Conservation (phyloP, 352 stramenopile species). For the Pythium guiyangense region DNA sequence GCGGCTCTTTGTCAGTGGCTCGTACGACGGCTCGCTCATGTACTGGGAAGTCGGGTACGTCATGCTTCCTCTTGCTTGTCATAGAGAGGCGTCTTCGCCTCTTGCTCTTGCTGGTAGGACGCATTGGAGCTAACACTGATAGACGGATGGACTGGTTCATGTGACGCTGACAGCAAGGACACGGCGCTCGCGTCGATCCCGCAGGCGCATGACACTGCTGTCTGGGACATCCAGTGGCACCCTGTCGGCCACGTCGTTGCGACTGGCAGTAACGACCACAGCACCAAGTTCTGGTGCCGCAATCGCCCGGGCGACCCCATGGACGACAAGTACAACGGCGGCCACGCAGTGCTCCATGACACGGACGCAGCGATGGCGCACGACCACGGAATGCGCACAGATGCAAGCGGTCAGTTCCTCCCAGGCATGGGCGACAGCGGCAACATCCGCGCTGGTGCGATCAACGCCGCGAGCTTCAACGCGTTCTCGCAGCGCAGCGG, state of each 20-base stretch:
- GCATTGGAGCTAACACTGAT: no score
- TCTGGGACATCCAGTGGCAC: conserved; percentile 98
- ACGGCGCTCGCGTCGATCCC: conserved; percentile 80
- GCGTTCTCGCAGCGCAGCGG: conserved; percentile 40
- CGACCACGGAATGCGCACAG: conserved; percentile 13
- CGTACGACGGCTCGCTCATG: conserved; percentile 96
- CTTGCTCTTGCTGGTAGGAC: no score
- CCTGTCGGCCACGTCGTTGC: conserved; percentile 95
- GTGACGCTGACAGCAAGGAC: conserved; percentile 46
- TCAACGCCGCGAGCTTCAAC: conserved; percentile 72
- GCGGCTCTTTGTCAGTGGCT: conserved; percentile 94
- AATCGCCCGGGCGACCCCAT: conserved; percentile 91
- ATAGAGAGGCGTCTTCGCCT: no score
- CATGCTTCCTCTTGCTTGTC: background rate
- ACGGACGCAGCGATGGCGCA: conserved; percentile 34
- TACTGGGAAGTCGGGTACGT: conserved; percentile 96
- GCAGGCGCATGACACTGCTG: conserved; percentile 94
- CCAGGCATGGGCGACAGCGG: conserved; percentile 61
- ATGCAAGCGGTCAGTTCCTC: conserved; percentile 40
- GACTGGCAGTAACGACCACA: conserved; percentile 95
- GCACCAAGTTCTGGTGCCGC: conserved; percentile 97
- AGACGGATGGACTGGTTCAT: no score
- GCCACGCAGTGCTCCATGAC: conserved; percentile 65
- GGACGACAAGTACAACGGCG: conserved; percentile 88
- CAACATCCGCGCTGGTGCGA: conserved; percentile 57